phyloP scores from a whole-genome alignment of 2,329 filamentous ascomycete species.

The Exophiala spinifera region DNA sequence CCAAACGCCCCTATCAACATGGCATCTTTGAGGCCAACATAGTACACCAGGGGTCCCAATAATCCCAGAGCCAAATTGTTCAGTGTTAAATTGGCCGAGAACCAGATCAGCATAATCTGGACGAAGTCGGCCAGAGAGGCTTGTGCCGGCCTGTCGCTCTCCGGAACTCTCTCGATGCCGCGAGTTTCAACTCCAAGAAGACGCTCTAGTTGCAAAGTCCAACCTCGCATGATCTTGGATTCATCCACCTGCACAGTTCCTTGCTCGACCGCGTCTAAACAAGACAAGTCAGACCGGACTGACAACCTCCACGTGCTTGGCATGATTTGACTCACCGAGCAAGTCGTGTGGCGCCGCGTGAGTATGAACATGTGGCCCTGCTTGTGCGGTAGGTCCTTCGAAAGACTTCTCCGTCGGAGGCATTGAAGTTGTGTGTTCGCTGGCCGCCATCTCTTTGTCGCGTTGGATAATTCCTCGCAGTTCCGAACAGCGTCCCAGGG shows the following conservation, averaged over 20 bases:
- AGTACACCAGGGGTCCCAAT: constrained; percentile 41
- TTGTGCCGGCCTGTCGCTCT: background rate
- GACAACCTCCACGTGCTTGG: too few species aligned
- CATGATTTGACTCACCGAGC: background rate
- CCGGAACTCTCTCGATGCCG: constrained; percentile 3
- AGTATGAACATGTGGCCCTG: background rate
- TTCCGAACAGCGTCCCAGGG: too few species aligned
- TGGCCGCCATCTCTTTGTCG: background rate
- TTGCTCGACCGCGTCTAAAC: background rate
- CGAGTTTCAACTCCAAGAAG: background rate
- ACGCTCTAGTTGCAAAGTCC: background rate
- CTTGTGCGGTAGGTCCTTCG: background rate
- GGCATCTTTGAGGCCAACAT: constrained; percentile 41
- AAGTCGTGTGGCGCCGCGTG: background rate
- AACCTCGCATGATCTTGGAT: background rate
- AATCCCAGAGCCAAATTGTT: constrained; percentile 44
- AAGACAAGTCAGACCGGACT: too few species aligned
- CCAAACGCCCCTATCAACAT: constrained; percentile 40
- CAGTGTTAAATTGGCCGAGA: constrained; percentile 39
- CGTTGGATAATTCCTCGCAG: background rate
- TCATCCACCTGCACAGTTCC: background rate
- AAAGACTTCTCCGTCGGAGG: constrained; percentile 1
- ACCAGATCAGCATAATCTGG: constrained; percentile 37
- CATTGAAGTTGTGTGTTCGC: background rate
- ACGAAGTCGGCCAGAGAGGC: constrained; percentile 21